phyloP scores from a whole-genome alignment of 2,329 filamentous ascomycete species.

The Tolypocladium endophyticum region DNA sequence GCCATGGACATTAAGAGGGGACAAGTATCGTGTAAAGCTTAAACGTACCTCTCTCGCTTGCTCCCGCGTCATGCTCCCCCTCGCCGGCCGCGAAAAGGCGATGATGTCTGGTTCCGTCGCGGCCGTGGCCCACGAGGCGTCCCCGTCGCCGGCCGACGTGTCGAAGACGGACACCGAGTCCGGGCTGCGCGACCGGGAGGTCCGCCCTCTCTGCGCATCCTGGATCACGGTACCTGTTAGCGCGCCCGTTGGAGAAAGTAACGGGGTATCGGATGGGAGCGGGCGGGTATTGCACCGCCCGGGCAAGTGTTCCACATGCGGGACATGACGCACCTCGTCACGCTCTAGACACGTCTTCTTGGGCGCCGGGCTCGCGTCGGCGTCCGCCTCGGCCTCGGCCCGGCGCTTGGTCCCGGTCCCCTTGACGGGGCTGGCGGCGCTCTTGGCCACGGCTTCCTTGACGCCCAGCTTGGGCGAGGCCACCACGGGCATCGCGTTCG shows the following conservation, averaged over 20 bases:
- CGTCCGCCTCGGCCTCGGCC: slow-evolving; percentile 12
- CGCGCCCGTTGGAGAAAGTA: background rate
- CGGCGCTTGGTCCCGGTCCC: slow-evolving; percentile 13
- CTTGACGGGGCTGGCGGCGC: background rate
- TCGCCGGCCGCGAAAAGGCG: slow-evolving; percentile 3
- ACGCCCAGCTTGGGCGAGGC: slow-evolving; percentile 12
- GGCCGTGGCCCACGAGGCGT: slow-evolving; percentile 37
- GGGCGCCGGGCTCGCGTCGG: slow-evolving; percentile 9
- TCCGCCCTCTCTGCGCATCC: slow-evolving; percentile 2
- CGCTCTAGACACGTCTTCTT: slow-evolving; percentile 24
- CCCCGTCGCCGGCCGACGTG: slow-evolving; percentile 32
- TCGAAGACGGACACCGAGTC: slow-evolving; percentile 41
- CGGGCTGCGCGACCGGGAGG: slow-evolving; percentile 23
- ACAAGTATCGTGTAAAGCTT: background rate
- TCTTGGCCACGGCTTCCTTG: slow-evolving; percentile 6
- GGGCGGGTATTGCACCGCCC: background rate
- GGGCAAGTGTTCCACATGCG: background rate
- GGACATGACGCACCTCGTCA: slow-evolving; percentile 13
- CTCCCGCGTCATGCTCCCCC: slow-evolving; percentile 34
- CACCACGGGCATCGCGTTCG: slow-evolving; percentile 25
- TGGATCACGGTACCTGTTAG: background rate
- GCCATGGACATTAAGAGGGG: too few relatives aligned
- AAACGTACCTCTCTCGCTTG: slow-evolving; percentile 39
- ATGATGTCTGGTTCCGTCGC: slow-evolving; percentile 37
- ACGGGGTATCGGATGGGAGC: background rate